These are phyloP conservation scores for Paramecium sonneborni DNA, from an alignment of 73 alveolate species.

Conservation along the genomic window DNA sequence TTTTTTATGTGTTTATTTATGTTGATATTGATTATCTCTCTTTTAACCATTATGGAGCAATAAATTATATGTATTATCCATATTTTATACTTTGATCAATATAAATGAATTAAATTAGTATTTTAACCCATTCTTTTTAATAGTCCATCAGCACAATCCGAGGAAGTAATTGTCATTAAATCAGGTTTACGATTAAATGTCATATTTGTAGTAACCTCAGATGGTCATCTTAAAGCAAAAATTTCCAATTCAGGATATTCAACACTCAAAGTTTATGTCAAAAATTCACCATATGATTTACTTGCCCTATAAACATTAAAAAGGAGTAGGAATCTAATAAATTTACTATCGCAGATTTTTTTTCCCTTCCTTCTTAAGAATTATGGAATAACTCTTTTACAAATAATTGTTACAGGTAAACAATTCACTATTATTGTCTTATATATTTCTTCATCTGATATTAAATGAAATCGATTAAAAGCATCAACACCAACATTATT, in stretches of 20 bases:
- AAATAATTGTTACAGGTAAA: background rate
- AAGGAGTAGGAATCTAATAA: background rate
- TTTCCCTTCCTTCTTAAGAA: background rate
- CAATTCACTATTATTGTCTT: background rate
- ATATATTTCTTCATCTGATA: background rate
- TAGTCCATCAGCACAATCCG: constrained; percentile 58
- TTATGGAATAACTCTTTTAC: constrained; percentile 30
- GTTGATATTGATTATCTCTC: background rate
- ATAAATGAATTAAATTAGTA: too few species aligned
- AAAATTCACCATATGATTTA: constrained; percentile 48
- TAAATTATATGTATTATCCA: background rate
- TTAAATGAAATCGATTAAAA: constrained; percentile 7
- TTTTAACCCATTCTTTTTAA: constrained; percentile 61
- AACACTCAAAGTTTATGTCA: background rate
- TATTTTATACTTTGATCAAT: background rate
- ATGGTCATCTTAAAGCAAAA: constrained; percentile 1
- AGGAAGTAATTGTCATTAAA: constrained; percentile 56
- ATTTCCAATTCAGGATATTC: constrained; percentile 57
- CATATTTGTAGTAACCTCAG: constrained; percentile 46
- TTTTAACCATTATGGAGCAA: background rate
- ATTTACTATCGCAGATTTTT: constrained; percentile 44
- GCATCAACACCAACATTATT: constrained; percentile 59
- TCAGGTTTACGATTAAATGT: constrained; percentile 48
- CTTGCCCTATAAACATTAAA: constrained; percentile 53
- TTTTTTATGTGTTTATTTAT: background rate